These are phyloP conservation scores for Huntiella savannae DNA, from an alignment of 2,329 filamentous ascomycete species.

Conservation along the genomic window DNA sequence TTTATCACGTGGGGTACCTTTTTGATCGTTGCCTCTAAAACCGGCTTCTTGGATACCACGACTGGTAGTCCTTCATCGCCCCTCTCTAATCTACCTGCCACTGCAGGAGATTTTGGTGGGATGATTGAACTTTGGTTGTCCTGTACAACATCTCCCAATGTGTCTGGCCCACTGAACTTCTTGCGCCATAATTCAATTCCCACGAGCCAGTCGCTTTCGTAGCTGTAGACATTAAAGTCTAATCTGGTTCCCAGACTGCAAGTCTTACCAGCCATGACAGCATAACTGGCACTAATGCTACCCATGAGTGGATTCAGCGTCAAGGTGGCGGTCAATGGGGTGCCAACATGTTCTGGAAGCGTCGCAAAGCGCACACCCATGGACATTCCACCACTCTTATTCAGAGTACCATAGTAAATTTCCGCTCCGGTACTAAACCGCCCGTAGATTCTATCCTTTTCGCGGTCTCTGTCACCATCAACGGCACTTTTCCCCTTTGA, in stretches of 20 bases:
- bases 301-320: slow-evolving; percentile 91
- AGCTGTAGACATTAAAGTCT: slow-evolving; percentile 96
- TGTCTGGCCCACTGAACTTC: slow-evolving; percentile 22
- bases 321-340: slow-evolving; percentile 81
- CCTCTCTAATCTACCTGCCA: no score
- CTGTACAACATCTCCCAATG: slow-evolving; percentile 9
- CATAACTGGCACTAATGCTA: slow-evolving; percentile 77
- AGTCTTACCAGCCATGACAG: slow-evolving; percentile 66
- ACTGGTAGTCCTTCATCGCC: not conserved
- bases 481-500: slow-evolving; percentile 2
- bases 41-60: not conserved
- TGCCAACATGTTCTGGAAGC: slow-evolving; percentile 58
- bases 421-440: slow-evolving; percentile 84
- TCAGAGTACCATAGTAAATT: slow-evolving; percentile 85
- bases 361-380: slow-evolving; percentile 81
- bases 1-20: no score
- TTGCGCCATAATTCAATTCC: slow-evolving; percentile 86
- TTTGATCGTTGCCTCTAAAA: no score
- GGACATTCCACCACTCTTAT: slow-evolving; percentile 83
- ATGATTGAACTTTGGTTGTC: not conserved
- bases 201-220: slow-evolving; percentile 83
- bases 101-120: slow-evolving; percentile 1
- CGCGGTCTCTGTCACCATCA: slow-evolving; percentile 32
- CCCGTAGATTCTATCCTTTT: slow-evolving; percentile 48
- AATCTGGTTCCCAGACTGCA: slow-evolving; percentile 77